Evolutionary conservation across 2,329 filamentous ascomycete genomes (phyloP).

Genomic region (Dothistroma septosporum): DNA sequence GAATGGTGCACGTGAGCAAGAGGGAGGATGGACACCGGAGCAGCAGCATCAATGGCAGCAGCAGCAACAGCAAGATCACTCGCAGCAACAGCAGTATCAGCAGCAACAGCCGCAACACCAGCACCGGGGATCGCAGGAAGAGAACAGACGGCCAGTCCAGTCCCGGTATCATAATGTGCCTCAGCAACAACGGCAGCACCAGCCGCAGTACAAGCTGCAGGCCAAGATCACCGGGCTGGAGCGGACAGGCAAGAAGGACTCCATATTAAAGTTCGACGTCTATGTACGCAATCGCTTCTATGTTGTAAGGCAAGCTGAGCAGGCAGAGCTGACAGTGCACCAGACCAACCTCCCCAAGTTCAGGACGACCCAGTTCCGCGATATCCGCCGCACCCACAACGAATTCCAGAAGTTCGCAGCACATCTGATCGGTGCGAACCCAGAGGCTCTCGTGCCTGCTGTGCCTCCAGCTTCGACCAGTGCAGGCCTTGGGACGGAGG

Average conservation of each 20-base stretch:
- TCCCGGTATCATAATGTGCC: constrained; percentile 32
- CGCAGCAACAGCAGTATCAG: constrained; percentile 38
- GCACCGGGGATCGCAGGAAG: constrained; percentile 18
- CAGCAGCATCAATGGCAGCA: constrained; percentile 36
- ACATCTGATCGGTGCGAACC: constrained; percentile 95
- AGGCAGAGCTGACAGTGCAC: not conserved
- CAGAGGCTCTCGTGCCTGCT: constrained; percentile 87
- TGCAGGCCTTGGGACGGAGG: constrained; percentile 90
- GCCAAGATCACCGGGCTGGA: constrained; percentile 93
- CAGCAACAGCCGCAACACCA: constrained; percentile 28
- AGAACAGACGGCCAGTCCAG: constrained; percentile 29
- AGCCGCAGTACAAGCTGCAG: constrained; percentile 64
- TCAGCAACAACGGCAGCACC: constrained; percentile 32
- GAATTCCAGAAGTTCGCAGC: constrained; percentile 96
- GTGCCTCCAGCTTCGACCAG: constrained; percentile 93
- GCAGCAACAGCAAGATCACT: constrained; percentile 39
- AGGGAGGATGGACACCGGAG: constrained; percentile 29
- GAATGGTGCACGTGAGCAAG: constrained; percentile 13
- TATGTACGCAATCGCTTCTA: constrained; percentile 61
- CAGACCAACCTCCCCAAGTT: constrained; percentile 99
- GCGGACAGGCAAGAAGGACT: constrained; percentile 90
- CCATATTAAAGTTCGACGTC: constrained; percentile 90
- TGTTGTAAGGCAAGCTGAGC: constrained; percentile 3
- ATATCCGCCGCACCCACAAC: constrained; percentile 89
- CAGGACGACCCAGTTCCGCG: constrained; percentile 94